Percentiles rank a stretch among this genome's conserved stretches.
Evolutionary conservation across 2,329 filamentous ascomycete genomes (phyloP).

Genomic region (Ceratocystis ficicola): DNA sequence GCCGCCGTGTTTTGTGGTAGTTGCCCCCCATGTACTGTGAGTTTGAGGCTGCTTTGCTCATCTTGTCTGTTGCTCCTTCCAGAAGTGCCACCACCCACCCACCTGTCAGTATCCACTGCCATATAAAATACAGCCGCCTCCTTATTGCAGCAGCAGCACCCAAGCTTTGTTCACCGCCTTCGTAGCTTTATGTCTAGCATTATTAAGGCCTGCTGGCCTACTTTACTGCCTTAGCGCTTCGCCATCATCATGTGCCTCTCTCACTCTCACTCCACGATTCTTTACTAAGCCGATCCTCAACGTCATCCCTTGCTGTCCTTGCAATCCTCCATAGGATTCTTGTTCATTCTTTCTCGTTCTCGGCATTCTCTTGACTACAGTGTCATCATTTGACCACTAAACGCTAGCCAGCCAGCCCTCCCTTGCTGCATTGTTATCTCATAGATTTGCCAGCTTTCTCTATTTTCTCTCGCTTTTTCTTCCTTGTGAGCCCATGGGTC

Average conservation of each 20-base stretch:
- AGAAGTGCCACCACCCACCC: neutral
- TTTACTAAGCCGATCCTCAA: neutral
- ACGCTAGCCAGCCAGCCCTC: neutral
- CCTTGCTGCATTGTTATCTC: neutral
- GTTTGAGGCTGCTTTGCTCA: neutral
- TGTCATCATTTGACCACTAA: too few species aligned
- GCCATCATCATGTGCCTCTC: neutral
- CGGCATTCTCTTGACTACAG: too few species aligned
- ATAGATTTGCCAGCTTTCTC: neutral
- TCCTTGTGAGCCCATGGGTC: neutral
- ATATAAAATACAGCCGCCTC: constrained; percentile 2
- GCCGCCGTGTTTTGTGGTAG: neutral
- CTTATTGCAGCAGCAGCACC: neutral
- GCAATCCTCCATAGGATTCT: neutral
- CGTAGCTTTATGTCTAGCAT: neutral
- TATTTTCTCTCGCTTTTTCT: neutral
- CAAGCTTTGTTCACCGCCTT: neutral
- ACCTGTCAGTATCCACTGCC: neutral
- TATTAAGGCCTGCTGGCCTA: neutral
- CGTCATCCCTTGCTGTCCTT: neutral
- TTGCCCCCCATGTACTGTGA: neutral
- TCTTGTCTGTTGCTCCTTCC: constrained; percentile 4
- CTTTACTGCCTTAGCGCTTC: neutral
- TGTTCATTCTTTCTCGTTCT: neutral
- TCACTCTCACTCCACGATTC: neutral